Conservation (phyloP, 202 grass and related monocot genomes). For the Cymbopogon flexuosus region DNA sequence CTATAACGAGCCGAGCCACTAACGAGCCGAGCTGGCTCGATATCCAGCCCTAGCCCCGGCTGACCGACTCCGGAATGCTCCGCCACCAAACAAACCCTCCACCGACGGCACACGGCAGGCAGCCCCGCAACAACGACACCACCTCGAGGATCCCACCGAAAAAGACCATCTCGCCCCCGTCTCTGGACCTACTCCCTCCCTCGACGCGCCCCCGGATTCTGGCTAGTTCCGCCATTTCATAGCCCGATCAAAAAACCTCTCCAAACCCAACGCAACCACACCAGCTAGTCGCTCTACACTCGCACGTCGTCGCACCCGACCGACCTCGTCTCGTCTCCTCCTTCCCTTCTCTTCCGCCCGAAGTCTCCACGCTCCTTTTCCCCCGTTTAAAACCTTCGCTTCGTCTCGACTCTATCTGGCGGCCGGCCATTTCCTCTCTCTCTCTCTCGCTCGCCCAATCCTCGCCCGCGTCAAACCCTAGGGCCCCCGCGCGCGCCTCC, state of each 20-base stretch:
- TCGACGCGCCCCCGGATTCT: not conserved
- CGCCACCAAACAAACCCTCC: constrained; percentile 38
- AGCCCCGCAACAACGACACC: constrained; percentile 19
- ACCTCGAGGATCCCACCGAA: not conserved
- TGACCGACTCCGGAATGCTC: constrained; percentile 16
- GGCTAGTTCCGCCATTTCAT: not conserved
- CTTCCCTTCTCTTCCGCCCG: constrained; percentile 15
- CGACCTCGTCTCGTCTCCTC: not conserved
- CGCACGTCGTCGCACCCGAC: not conserved
- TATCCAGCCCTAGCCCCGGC: no score
- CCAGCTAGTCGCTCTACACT: not conserved
- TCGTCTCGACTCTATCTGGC: constrained; percentile 41
- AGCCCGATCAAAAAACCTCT: constrained; percentile 10
- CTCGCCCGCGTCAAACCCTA: constrained; percentile 45
- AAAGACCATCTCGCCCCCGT: constrained; percentile 3
- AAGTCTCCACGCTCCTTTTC: constrained; percentile 39
- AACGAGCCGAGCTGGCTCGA: no score
- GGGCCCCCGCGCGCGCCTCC: not conserved
- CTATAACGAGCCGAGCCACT: no score
- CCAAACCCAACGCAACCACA: constrained; percentile 13
- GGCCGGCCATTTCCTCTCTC: not conserved
- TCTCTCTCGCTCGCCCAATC: not conserved
- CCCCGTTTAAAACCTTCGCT: constrained; percentile 51
- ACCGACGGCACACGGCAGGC: constrained; percentile 44
- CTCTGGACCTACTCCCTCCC: no score